Conservation (phyloP, 208 protist species). For the Giardia duodenalis region DNA sequence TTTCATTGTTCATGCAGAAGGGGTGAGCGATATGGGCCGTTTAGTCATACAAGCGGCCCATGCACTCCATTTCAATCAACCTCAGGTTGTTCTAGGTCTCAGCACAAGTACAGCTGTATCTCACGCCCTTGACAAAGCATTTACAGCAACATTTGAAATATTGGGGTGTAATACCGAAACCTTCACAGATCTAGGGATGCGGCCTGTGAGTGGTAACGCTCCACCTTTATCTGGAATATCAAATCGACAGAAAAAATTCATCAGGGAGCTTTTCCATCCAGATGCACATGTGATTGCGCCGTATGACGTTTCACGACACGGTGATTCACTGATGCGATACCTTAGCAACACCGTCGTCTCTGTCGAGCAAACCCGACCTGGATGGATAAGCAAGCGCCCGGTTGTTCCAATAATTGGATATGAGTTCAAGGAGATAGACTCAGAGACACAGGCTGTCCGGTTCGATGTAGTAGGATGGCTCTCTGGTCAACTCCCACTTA, state of each 20-base stretch:
- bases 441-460: background rate
- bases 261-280: background rate
- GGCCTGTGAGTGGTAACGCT: background rate
- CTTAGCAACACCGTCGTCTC: background rate
- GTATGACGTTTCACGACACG: background rate
- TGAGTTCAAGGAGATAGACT: background rate
- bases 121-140: background rate
- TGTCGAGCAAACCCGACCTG: background rate
- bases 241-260: background rate
- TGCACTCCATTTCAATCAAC: background rate
- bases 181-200: background rate
- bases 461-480: background rate
- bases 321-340: background rate
- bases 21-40: background rate
- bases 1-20: background rate
- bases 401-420: background rate
- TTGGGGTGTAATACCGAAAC: too few relatives aligned
- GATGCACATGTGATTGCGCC: background rate
- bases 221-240: background rate
- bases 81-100: background rate
- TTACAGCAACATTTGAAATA: background rate
- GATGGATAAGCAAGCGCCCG: background rate
- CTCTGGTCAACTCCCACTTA: background rate
- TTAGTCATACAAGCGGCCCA: background rate
- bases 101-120: background rate